A percentile compares a stretch with the other conserved stretches of the same genome.
These are phyloP conservation scores for Trypanosoma avium DNA, from an alignment of 208 protist genomes.

Conservation along the genomic window DNA sequence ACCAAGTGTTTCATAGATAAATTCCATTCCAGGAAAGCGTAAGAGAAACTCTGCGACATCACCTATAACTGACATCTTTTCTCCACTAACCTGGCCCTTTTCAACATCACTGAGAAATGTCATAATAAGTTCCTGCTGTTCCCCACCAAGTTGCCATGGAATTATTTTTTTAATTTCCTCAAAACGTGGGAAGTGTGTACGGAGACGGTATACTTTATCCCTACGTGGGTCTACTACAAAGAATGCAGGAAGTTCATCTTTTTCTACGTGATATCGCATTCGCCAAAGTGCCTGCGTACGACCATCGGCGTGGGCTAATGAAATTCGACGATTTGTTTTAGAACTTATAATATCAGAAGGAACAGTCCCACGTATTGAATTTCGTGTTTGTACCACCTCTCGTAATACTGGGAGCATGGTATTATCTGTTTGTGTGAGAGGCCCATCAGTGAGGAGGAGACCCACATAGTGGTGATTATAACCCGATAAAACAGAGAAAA, in stretches of 20 bases:
- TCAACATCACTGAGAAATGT: slow-evolving; percentile 62
- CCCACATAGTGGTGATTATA: slow-evolving; percentile 63
- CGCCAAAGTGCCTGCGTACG: slow-evolving; percentile 47
- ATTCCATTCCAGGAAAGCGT: slow-evolving; percentile 46
- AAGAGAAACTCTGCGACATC: slow-evolving; percentile 58
- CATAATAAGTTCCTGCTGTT: slow-evolving; percentile 56
- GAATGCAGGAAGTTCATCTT: slow-evolving; percentile 66
- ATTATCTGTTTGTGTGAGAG: slow-evolving; percentile 37
- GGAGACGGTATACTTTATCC: slow-evolving; percentile 65
- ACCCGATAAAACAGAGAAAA: slow-evolving; percentile 46
- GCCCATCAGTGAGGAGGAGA: slow-evolving; percentile 55
- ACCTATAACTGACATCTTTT: slow-evolving; percentile 63
- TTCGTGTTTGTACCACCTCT: slow-evolving; percentile 52
- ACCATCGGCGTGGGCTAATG: slow-evolving; percentile 65
- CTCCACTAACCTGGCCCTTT: slow-evolving; percentile 39
- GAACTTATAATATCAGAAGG: slow-evolving; percentile 21
- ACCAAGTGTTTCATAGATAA: slow-evolving; percentile 48
- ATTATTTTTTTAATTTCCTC: slow-evolving; percentile 58
- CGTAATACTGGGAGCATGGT: slow-evolving; percentile 72
- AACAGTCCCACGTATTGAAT: slow-evolving; percentile 20
- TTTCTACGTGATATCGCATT: slow-evolving; percentile 53
- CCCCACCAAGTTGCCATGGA: slow-evolving; percentile 65
- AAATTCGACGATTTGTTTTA: slow-evolving; percentile 29
- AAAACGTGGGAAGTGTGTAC: slow-evolving; percentile 53
- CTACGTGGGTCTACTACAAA: slow-evolving; percentile 74